Base-by-base conservation (phyloP, 805 yeast species). In the Jamesozyma piceae region DNA sequence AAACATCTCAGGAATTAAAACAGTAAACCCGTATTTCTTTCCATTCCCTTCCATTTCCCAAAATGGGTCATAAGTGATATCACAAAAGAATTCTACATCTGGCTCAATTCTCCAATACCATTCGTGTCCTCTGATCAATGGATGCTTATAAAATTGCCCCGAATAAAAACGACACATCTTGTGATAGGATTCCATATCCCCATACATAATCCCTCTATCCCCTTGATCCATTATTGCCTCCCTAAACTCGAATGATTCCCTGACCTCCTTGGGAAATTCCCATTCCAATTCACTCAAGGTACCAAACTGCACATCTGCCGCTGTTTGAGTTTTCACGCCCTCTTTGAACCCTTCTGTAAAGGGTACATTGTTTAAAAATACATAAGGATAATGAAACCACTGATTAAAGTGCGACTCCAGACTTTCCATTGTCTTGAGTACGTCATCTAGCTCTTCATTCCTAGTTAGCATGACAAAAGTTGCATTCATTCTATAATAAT, bases 21-120 rank as follows among this genome's bases (percentile, higher is more conserved):
- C 78, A 5, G 86, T 86, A 62, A 85, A 92, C 0, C 96, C 97
- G 57, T 89, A 88, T 51, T 73, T 75, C 62, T 89, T 89, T 36
- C 76, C 74, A 45, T 60, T 55, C 39, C 66, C 67, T 40, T 74
- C 75, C 97, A 90, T 87, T 54, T 82, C 86, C n/a, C 72, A 51
- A 56, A 90, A 92, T 14, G 96, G 95, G 63, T 90, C 97, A 63
- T 89, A 87, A 0, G 95, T 82, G 42, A 88, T 64, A 60, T 90
- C 97, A 64, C 98, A 90, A 59, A 73, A 88, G 58, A 86, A 87
- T 49, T 84, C 80, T 33, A 90, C 92, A 51, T 83, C 83, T 2
- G 97, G 97, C 62, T 92, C 97, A n/a, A 92, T 89, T 44, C 97
- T 73, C 96, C 97, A 89, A 64, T 88, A 92, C 94, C 95, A 90